Base-by-base conservation (phyloP, 2,329 filamentous ascomycete species). In the Fusarium incarnatum region DNA sequence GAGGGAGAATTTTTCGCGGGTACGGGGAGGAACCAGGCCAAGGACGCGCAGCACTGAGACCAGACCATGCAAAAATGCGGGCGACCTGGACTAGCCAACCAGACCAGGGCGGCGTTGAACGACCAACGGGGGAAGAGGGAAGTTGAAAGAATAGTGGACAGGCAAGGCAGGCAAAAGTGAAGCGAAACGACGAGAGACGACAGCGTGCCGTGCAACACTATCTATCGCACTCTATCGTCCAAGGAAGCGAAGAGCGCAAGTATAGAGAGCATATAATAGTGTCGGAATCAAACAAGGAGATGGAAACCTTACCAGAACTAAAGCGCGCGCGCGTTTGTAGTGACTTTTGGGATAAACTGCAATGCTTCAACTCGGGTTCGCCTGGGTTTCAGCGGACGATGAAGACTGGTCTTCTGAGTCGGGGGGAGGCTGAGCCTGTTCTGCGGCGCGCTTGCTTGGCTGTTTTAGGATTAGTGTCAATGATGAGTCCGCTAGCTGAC, bases 1-100 rank as follows among this genome's bases (percentile, higher is more conserved):
- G 69, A 75, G 70, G 70, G 68, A 77, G 76, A 79, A 78, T 77
- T 76, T 79, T 79, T 79, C 75, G 75, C 34, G 34, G 60, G 50
- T 74, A 64, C 68, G 42, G 53, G 53, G 53, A 60, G 64, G 54
- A 60, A 41, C 48, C 57, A 65, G 41, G 28, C 53, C 62, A 67
- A 60, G 60, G 56, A 73, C 73, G 72, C 73, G 73, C 66, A 73
- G 73, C 73, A 67, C 73, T 68, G 70, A 73, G 70, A 69, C 70
- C 70, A 67, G 65, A 49, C 47, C 68, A 71, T 49, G 25, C 30
- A 49, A 49, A 69, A 56, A 56, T 48, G 47, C 64, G 54, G 53
- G 48, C 54, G 57, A 68, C 61, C 60, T 61, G 56, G 60, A 52
- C 60, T 64, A 60, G 47, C 67, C 56, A 60, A 69, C 52, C 25